Percentiles rank a stretch among this genome's conserved stretches.
These are phyloP conservation scores for Roridomyces roridus DNA, from an alignment of 768 basidiomycete species.

Conservation along the genomic window DNA sequence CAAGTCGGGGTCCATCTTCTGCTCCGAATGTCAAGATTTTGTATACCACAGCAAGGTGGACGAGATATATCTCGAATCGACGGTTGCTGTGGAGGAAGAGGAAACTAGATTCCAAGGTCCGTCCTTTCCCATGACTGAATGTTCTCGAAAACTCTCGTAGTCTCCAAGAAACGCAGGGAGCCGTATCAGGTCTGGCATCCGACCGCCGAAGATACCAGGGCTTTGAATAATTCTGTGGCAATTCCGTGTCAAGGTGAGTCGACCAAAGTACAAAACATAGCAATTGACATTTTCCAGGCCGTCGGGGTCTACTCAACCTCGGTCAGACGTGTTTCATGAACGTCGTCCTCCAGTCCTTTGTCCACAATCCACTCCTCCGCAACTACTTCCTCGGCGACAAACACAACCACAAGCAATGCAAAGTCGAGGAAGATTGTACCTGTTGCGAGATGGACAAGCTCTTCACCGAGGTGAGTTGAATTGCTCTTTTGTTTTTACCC, in stretches of 20 bases:
- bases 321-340: slow-evolving; percentile 96
- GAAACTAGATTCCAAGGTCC: slow-evolving; percentile 21
- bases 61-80: slow-evolving; percentile 21
- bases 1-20: slow-evolving; percentile 61
- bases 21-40: slow-evolving; percentile 61
- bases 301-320: slow-evolving; percentile 86
- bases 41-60: slow-evolving; percentile 52
- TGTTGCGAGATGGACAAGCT: slow-evolving; percentile 95
- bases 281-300: slow-evolving; percentile 51
- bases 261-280: not conserved
- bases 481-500: not conserved
- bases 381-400: slow-evolving; percentile 91
- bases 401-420: slow-evolving; percentile 80
- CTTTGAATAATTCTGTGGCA: slow-evolving; percentile 54
- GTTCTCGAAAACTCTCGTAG: not conserved
- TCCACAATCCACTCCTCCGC: slow-evolving; percentile 88
- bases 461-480: slow-evolving; percentile 66
- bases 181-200: slow-evolving; percentile 59
- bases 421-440: slow-evolving; percentile 68
- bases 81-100: slow-evolving; percentile 18
- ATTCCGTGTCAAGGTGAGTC: slow-evolving; percentile 78
- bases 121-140: not conserved
- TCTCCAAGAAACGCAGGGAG: slow-evolving; percentile 40
- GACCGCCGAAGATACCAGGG: slow-evolving; percentile 41
- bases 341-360: slow-evolving; percentile 86